These are phyloP conservation scores for Rutstroemia sp. DNA, from an alignment of 2,329 filamentous ascomycete species.

Conservation along the genomic window DNA sequence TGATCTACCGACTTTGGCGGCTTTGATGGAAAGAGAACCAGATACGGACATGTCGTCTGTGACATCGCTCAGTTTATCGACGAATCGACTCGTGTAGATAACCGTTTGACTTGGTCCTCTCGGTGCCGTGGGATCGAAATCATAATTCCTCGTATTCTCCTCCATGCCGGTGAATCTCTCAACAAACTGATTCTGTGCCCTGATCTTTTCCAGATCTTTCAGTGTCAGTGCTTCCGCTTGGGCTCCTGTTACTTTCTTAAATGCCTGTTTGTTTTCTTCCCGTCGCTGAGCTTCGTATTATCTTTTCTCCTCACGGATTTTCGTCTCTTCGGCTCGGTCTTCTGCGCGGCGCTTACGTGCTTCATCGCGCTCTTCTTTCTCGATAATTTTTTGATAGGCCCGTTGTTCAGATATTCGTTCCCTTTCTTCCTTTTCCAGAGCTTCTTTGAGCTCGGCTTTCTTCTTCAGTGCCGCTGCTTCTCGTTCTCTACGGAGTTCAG, in stretches of 20 bases:
- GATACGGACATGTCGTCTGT: not conserved
- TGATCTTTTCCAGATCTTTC: not conserved
- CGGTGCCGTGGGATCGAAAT: not conserved
- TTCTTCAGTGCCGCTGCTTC: not conserved
- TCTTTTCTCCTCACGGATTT: not conserved
- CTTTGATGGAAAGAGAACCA: not conserved
- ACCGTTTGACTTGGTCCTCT: not conserved
- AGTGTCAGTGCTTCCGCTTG: not conserved
- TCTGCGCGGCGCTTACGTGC: not conserved
- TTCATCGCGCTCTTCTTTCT: not conserved
- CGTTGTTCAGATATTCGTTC: not conserved
- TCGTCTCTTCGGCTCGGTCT: not conserved
- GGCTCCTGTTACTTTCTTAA: not conserved
- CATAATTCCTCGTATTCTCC: not conserved
- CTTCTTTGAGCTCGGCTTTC: not conserved
- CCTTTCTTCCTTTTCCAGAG: not conserved
- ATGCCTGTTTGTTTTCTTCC: not conserved
- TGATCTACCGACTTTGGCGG: conserved; percentile 1
- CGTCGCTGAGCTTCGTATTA: not conserved
- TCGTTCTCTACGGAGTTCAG: not conserved
- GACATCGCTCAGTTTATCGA: not conserved
- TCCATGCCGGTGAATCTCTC: not conserved
- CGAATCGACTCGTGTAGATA: not conserved
- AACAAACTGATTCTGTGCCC: not conserved
- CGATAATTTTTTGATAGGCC: not conserved